phyloP scores from a whole-genome alignment of 2,329 filamentous ascomycete genomes.

The Trichoderma sp. region DNA sequence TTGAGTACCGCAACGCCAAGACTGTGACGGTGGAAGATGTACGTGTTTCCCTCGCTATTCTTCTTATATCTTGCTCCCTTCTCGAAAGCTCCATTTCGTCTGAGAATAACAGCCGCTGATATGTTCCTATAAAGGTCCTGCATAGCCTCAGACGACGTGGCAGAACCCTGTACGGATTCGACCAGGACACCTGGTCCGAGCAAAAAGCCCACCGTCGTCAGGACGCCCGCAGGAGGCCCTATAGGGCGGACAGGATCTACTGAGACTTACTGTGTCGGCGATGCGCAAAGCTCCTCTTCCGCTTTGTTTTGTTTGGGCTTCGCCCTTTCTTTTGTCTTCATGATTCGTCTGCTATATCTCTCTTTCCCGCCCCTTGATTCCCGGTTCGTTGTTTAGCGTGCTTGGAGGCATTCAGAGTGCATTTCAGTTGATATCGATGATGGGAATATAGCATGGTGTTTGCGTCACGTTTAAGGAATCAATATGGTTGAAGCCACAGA shows the following conservation, averaged over 20 bases:
- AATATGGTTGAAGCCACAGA: neutral
- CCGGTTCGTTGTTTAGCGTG: neutral
- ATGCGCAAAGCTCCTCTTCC: too few relatives aligned
- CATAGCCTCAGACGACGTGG: conserved; percentile 53
- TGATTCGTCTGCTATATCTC: too few relatives aligned
- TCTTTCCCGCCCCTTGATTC: too few relatives aligned
- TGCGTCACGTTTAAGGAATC: neutral
- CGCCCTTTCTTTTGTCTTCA: neutral
- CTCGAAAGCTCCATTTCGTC: too few relatives aligned
- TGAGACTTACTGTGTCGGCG: neutral
- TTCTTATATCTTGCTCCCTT: neutral
- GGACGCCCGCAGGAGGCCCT: neutral
- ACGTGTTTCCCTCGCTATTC: conserved; percentile 24
- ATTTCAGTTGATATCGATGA: neutral
- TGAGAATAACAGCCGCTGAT: neutral
- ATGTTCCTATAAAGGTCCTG: conserved; percentile 42
- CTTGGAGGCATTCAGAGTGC: neutral
- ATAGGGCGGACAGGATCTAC: neutral
- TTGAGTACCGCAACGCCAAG: conserved; percentile 59
- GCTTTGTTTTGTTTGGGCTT: neutral
- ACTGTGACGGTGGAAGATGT: conserved; percentile 67
- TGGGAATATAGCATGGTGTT: neutral
- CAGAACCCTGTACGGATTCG: conserved; percentile 61
- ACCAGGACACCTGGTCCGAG: conserved; percentile 43
- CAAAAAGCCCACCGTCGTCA: neutral